Percentiles rank a stretch among this genome's conserved stretches.
These are phyloP conservation scores for Anthracocystis panici-leucophaei DNA, from an alignment of 1,284 basidiomycete genomes.

Conservation along the genomic window DNA sequence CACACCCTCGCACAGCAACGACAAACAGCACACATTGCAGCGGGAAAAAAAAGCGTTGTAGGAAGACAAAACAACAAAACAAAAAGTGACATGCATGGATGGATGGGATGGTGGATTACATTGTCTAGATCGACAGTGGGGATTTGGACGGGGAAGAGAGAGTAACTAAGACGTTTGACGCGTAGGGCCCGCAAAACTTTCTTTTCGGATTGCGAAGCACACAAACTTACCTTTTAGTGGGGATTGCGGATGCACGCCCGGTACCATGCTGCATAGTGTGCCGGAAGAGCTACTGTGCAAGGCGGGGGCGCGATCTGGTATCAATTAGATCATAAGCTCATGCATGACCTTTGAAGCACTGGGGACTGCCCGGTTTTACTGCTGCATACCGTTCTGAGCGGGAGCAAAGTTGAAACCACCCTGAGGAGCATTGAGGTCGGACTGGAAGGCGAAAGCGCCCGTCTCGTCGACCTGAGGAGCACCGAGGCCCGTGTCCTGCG, in stretches of 20 bases:
- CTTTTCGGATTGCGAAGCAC: conserved; percentile 1
- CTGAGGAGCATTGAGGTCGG: conserved; percentile 69
- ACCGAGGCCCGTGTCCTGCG: conserved; percentile 76
- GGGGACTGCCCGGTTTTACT: conserved; percentile 19
- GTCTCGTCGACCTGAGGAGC: conserved; percentile 86
- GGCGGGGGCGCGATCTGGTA: conserved; percentile 17
- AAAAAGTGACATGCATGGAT: conserved; percentile 17
- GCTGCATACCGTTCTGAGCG: conserved; percentile 61
- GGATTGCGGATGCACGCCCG: conserved; percentile 4
- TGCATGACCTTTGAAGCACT: too few relatives aligned
- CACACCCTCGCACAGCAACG: background rate
- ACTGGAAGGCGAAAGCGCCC: conserved; percentile 82
- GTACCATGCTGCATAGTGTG: background rate
- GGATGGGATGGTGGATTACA: background rate
- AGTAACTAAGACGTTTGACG: background rate
- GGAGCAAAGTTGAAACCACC: conserved; percentile 67
- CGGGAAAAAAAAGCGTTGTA: background rate
- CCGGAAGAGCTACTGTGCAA: background rate
- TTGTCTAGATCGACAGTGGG: conserved; percentile 6
- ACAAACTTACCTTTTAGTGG: conserved; percentile 41
- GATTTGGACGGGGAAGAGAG: background rate
- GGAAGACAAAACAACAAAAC: conserved; percentile 1
- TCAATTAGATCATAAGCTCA: conserved; percentile 7
- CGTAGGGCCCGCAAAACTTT: background rate
- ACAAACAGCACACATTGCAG: background rate